Conservation (phyloP, 352 stramenopile species). For the Phytophthora kernoviae region DNA sequence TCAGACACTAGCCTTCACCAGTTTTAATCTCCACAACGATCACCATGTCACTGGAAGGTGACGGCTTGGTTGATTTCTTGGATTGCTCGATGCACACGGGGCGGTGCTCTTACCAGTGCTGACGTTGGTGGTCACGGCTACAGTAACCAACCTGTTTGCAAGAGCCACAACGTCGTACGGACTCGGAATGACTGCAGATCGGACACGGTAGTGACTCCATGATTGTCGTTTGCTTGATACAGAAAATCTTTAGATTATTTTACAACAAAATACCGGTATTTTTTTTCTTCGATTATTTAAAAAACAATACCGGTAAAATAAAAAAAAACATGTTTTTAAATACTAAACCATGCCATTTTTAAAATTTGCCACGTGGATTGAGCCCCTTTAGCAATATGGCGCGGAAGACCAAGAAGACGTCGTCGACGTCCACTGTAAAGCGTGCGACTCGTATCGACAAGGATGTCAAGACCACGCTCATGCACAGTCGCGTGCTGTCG, state of each 20-base stretch:
- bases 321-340: no score
- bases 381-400: conserved; percentile 20
- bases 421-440: conserved; percentile 12
- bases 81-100: neutral
- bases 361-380: conserved; percentile 22
- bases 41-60: neutral
- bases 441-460: conserved; percentile 86
- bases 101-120: conserved; percentile 1
- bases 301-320: no score
- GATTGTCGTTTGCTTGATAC: neutral
- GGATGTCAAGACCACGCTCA: conserved; percentile 80
- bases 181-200: conserved; percentile 10
- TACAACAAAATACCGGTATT: no score
- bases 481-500: conserved; percentile 70
- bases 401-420: conserved; percentile 29
- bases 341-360: no score
- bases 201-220: conserved; percentile 4
- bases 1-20: conserved; percentile 1
- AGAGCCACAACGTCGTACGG: conserved; percentile 11
- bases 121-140: conserved; percentile 12
- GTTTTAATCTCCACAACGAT: conserved; percentile 1
- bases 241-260: no score
- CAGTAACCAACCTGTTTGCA: conserved; percentile 21
- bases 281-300: no score
- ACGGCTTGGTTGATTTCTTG: neutral